These are phyloP conservation scores for Podaxis sp. DNA, from an alignment of 768 basidiomycete species.

Conservation along the genomic window DNA sequence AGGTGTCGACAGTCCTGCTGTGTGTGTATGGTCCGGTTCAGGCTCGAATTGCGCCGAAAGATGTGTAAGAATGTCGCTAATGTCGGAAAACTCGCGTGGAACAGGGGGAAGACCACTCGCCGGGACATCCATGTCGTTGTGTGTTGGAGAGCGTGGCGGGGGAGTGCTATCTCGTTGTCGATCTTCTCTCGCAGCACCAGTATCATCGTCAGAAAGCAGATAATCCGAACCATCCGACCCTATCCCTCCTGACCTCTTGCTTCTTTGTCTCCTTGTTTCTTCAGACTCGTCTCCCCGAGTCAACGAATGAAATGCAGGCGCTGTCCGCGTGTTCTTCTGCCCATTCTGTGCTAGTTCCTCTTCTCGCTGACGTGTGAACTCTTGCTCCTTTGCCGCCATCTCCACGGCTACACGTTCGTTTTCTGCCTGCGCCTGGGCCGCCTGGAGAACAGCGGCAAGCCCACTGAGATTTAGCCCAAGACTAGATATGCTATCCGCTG, in stretches of 20 bases:
- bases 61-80: slow-evolving; percentile 76
- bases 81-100: slow-evolving; percentile 64
- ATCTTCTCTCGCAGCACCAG: slow-evolving; percentile 43
- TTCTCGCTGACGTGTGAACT: slow-evolving; percentile 44
- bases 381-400: slow-evolving; percentile 44
- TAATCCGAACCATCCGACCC: slow-evolving; percentile 55
- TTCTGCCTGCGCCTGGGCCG: slow-evolving; percentile 65
- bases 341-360: slow-evolving; percentile 45
- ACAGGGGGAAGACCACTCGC: slow-evolving; percentile 44
- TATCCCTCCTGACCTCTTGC: slow-evolving; percentile 34
- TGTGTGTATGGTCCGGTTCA: slow-evolving; percentile 42
- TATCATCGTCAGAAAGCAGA: slow-evolving; percentile 51
- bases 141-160: slow-evolving; percentile 32
- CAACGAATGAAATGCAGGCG: slow-evolving; percentile 78
- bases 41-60: slow-evolving; percentile 70
- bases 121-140: slow-evolving; percentile 30
- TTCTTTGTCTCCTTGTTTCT: slow-evolving; percentile 26
- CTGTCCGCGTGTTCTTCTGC: slow-evolving; percentile 60
- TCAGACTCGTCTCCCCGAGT: slow-evolving; percentile 52
- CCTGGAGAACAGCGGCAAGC: slow-evolving; percentile 79
- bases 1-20: slow-evolving; percentile 41
- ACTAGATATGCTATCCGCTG: slow-evolving; percentile 35
- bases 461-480: slow-evolving; percentile 60
- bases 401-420: slow-evolving; percentile 37
- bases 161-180: slow-evolving; percentile 27